These are phyloP conservation scores for Strobilomyces dryophilus DNA, from an alignment of 768 basidiomycete species.

Conservation along the genomic window DNA sequence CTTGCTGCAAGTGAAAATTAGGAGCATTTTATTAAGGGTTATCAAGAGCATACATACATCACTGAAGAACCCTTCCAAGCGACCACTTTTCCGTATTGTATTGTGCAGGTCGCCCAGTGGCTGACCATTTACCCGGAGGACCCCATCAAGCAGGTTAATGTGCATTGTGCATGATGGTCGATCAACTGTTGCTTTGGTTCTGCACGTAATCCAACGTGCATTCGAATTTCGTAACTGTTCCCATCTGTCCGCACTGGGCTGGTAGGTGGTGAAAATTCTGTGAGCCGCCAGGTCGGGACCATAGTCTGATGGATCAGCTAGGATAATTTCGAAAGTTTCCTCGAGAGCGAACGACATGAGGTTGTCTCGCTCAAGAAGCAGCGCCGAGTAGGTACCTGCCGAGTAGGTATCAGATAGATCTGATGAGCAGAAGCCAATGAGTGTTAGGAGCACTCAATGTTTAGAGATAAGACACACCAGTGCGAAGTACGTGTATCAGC, in stretches of 20 bases:
- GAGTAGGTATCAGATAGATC: background rate
- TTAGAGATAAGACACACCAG: background rate
- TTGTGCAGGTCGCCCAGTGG: background rate
- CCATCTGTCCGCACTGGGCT: background rate
- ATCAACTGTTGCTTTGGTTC: background rate
- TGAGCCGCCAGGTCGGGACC: background rate
- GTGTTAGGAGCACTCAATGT: background rate
- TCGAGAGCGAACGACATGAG: background rate
- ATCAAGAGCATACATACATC: background rate
- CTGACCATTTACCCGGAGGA: background rate
- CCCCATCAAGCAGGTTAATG: background rate
- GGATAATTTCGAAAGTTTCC: too few relatives aligned
- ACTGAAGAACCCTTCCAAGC: background rate
- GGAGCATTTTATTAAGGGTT: background rate
- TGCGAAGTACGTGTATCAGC: background rate
- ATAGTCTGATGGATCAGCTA: background rate
- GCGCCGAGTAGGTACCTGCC: background rate
- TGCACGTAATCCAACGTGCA: background rate
- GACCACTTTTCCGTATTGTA: background rate
- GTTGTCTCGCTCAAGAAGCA: background rate
- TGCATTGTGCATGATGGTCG: background rate
- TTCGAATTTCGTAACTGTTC: background rate
- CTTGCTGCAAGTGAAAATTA: background rate
- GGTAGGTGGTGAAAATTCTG: background rate
- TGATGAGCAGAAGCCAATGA: background rate